These are phyloP conservation scores for Diaporthe batatas DNA, from an alignment of 2,329 filamentous ascomycete genomes.

Conservation along the genomic window DNA sequence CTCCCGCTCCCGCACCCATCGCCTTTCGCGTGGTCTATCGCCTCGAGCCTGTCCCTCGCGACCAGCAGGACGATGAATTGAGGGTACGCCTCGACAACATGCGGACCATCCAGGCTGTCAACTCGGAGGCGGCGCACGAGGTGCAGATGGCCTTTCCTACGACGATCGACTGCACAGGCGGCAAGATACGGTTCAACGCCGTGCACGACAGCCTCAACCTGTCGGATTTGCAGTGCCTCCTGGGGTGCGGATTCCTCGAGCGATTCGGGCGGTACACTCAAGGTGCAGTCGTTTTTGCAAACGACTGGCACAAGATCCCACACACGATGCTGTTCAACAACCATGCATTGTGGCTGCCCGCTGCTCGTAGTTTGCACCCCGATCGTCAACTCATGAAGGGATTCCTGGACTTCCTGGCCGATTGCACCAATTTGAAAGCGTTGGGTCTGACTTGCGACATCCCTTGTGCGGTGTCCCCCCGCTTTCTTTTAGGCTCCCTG, in stretches of 20 bases:
- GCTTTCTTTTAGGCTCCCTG: too few species aligned
- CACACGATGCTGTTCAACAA: background rate
- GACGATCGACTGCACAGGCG: background rate
- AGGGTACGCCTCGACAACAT: background rate
- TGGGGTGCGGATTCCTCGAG: rapidly evolving
- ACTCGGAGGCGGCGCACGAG: background rate
- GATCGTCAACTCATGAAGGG: background rate
- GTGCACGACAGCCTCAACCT: background rate
- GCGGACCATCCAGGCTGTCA: background rate
- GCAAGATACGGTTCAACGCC: background rate
- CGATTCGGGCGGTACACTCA: background rate
- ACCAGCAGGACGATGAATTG: background rate
- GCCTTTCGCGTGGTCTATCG: background rate
- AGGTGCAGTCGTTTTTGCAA: background rate
- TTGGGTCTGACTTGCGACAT: background rate
- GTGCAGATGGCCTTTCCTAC: background rate
- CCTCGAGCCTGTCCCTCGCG: background rate
- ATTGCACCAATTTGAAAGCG: background rate
- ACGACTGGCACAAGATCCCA: conserved; percentile 8
- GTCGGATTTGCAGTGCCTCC: background rate
- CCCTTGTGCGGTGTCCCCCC: too few species aligned
- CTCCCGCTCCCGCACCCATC: background rate
- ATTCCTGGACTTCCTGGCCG: background rate
- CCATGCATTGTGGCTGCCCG: too few species aligned
- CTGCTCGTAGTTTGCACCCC: too few species aligned